A percentile compares a stretch with the other conserved stretches of the same genome.
Evolutionary conservation across 352 stramenopile species (phyloP).

Genomic region (Phytophthora podocarpi): DNA sequence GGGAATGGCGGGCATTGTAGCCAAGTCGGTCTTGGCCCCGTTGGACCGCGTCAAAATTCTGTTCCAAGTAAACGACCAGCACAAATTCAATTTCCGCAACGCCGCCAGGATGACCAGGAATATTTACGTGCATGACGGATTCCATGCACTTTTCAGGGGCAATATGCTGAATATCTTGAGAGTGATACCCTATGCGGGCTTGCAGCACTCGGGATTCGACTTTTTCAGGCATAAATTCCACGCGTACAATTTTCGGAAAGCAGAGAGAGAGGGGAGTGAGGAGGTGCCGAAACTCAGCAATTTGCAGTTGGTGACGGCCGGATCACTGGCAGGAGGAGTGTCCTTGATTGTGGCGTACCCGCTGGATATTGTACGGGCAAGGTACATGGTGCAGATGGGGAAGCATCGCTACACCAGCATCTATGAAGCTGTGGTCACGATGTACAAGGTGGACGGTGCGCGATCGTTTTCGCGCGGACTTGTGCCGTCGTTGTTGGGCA

Average conservation of each 20-base stretch:
- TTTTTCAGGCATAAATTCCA: slow-evolving; percentile 85
- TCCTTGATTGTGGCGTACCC: slow-evolving; percentile 82
- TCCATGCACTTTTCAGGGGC: slow-evolving; percentile 69
- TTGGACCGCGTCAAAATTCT: slow-evolving; percentile 88
- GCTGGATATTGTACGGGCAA: slow-evolving; percentile 80
- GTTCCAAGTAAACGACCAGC: slow-evolving; percentile 83
- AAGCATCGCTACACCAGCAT: slow-evolving; percentile 78
- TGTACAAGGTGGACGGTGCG: slow-evolving; percentile 77
- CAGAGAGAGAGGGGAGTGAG: slow-evolving; percentile 29
- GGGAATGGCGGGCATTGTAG: slow-evolving; percentile 70
- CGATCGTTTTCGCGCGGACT: slow-evolving; percentile 76
- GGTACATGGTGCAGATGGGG: slow-evolving; percentile 89
- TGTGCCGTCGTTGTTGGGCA: slow-evolving; percentile 79
- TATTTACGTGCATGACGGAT: slow-evolving; percentile 79
- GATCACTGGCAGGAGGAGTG: slow-evolving; percentile 71
- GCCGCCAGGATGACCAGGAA: slow-evolving; percentile 56
- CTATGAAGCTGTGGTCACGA: slow-evolving; percentile 65
- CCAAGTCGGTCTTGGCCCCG: slow-evolving; percentile 76
- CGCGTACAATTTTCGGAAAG: slow-evolving; percentile 70
- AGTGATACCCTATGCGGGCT: slow-evolving; percentile 77
- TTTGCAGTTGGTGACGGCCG: slow-evolving; percentile 69
- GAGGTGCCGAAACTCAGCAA: slow-evolving; percentile 78
- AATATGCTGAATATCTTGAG: slow-evolving; percentile 84
- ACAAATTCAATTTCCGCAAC: slow-evolving; percentile 78
- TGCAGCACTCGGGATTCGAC: slow-evolving; percentile 88